Conservation (phyloP, 441 rosid genomes). For the Euphorbia schlechtendalii region DNA sequence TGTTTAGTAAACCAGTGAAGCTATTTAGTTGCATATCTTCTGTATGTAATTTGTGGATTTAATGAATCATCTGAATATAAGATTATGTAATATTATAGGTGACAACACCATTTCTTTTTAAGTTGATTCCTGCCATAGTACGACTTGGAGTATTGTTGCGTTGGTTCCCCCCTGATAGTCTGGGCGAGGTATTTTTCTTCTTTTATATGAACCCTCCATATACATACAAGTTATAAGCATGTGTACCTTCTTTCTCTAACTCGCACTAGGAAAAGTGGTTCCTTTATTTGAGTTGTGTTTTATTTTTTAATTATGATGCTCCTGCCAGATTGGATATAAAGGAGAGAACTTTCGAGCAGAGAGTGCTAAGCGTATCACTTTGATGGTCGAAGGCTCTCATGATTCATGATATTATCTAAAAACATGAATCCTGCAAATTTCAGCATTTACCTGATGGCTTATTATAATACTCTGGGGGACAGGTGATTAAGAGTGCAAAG, state of each 20-base stretch:
- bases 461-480: constrained; percentile 63
- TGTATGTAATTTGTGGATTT: background rate
- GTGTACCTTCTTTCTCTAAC: background rate
- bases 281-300: constrained; percentile 7
- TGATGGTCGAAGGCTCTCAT: constrained; percentile 87
- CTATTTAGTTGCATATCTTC: background rate
- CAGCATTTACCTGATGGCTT: constrained; percentile 53
- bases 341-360: constrained; percentile 80
- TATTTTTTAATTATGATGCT: constrained; percentile 35
- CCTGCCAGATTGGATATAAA: constrained; percentile 85
- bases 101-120: constrained; percentile 93
- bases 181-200: constrained; percentile 54
- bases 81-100: constrained; percentile 41
- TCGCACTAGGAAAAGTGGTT: constrained; percentile 13
- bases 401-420: constrained; percentile 65
- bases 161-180: constrained; percentile 80
- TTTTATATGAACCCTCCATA: background rate
- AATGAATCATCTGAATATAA: background rate
- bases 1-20: background rate
- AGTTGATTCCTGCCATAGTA: constrained; percentile 86
- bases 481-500: constrained; percentile 51
- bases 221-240: background rate
- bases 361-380: constrained; percentile 77
- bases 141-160: constrained; percentile 81
- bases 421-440: constrained; percentile 40